Evolutionary conservation across 2,329 filamentous ascomycete genomes (phyloP), one percentile per base, ranked within the genome.

Genomic region (Diatrype stigma): DNA sequence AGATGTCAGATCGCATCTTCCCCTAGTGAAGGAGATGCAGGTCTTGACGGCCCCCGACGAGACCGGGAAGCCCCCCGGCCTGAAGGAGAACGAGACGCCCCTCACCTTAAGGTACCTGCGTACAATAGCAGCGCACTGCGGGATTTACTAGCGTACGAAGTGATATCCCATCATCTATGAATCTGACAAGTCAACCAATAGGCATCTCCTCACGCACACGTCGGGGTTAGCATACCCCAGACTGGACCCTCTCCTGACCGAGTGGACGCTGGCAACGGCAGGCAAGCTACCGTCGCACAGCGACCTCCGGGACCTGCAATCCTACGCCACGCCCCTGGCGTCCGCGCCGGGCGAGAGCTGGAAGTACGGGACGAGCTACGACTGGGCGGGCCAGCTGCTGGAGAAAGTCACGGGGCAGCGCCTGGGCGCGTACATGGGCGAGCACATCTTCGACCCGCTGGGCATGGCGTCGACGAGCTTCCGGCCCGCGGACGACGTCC

Each of bases 151-250:
- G n/a, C n/a, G n/a, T 30, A 6, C 26, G 10, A 6, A 30, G 10
- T 30, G 26, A 30, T 30, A 30, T 30, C 10, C 12, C 19, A 12
- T 40, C 10, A 10, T 6, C 16, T 40, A 11, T 17, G 17, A 10
- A 12, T 40, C 34, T 37, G 34, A 37, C 12, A 37, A 37, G 16
- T n/a, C 6, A 12, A 12, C 21, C 22, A 44, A n/a, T n/a, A n/a
- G 40, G 2, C 69, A 66, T 21, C 68, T 82, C 0, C 68, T 82
- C 3, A 75, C 73, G 0, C 79, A 82, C 59, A 75, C 76, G 0
- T 63, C 70, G 6, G 79, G 79, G 2, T 51, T 79, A 0, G 68
- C 65, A 1, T 76, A 78, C 57, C 74, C 77, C 42, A 35, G 67
- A 12, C 60, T 64, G 16, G 68, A 77, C 46, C 68, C 73, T 0